Base-by-base conservation (phyloP, 495 filamentous ascomycete genomes). In the Penicillium alfredii region DNA sequence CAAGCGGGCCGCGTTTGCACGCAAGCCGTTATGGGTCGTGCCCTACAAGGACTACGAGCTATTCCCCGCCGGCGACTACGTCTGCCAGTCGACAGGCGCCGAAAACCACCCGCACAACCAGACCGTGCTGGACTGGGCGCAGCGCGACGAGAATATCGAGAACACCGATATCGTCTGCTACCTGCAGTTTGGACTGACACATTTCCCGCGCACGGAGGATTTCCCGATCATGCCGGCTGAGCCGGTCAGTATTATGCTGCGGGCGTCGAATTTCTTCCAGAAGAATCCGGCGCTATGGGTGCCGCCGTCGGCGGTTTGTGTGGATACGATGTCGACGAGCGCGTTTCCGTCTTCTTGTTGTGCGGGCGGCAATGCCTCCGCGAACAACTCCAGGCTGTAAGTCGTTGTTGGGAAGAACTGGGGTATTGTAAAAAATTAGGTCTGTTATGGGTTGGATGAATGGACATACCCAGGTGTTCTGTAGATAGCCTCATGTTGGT, bases 151-250 rank as follows among this genome's bases (percentile, higher is more conserved):
- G 13, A 53, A 56, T 25, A 73, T 80, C 31, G 56, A 60, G 4
- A 74, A 76, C 48, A 57, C 55, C 16, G 70, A 78, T 40, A 64
- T 76, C 28, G 76, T 80, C 4, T 63, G 73, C 30, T 80, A 72
- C 53, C 40, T 78, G 6, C 72, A 76, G 44, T 80, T 80, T 37
- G 76, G 76, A 10, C 58, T 80, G 31, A 76, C 76, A 17, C 76
- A 80, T 49, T 63, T 75, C 30, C 71, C 74, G 3, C 55, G 76
- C 4, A 60, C 63, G 6, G 76, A 80, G 51, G 76, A 80, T 42
- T 80, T 77, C 56, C 76, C 76, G 4, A 68, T 81, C 33, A 86
- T 86, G 82, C 82, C 82, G 2, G 74, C 71, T 39, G 82, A 86
- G 67, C 75, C 73, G 4, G 82, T 88, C 61, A 73, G 72, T 35